Base-by-base conservation (phyloP, 371 early-diverging fungal genomes). In the Circinella minor region DNA sequence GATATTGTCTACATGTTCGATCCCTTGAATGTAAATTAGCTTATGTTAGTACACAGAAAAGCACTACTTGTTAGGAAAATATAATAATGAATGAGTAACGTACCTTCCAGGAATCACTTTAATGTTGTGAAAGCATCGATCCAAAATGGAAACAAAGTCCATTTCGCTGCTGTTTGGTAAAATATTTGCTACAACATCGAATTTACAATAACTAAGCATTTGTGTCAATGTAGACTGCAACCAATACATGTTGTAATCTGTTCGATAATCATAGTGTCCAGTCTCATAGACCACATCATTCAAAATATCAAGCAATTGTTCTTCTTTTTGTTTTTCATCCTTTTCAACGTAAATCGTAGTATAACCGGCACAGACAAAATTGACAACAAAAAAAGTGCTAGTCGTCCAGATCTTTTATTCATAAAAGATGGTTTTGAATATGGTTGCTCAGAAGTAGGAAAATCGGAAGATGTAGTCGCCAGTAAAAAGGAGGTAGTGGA, bases 51-150 rank as follows among this genome's bases (percentile, higher is more conserved):
- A 57, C 36, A 57, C 1, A 57, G 57, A 57, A 57, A 57, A 57
- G 34, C 6, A 34, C 11, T 5, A 18, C 4, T 27, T 57, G 36
- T 57, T 57, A 57, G 57, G 36, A 34, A 2, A 34, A 57, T 57
- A 57, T 57, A 57, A 57, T 57, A 34, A 51, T 3, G n/a, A 57
- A 57, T 34, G 57, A 57, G 57, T 57, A 57, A 34, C 36, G 4
- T 57, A 57, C 57, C 57, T 57, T 18, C 57, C 57, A 18, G 57
- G 57, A 34, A 57, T 10, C n/a, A 57, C 57, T 17, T 57, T 18
- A 34, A 65, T 34, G 14, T 68, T 17, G 49, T 68, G 37, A 17
- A 64, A 70, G 60, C 70, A 70, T 4, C 36, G n/a, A 59, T 70
- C 70, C 1, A 70, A 36, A 43, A 43, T 17, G 5, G 38, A n/a